phyloP scores from a whole-genome alignment of 306 rosid species.

The Nissolia schottii region DNA sequence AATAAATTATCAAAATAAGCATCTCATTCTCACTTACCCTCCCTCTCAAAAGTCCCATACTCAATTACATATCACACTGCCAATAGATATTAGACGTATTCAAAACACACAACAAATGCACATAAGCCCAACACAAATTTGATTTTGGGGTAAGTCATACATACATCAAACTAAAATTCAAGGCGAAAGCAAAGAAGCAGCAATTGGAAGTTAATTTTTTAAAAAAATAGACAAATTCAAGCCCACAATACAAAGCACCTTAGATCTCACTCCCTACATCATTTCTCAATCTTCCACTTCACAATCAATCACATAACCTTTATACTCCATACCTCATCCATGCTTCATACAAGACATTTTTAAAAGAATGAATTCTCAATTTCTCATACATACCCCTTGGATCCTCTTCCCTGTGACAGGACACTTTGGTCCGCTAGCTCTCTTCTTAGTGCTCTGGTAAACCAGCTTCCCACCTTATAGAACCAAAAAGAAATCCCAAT shows the following conservation, averaged over 20 bases:
- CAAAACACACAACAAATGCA: neutral
- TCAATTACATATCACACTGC: neutral
- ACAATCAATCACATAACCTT: too few species aligned
- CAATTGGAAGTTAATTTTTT: too few species aligned
- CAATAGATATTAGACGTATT: neutral
- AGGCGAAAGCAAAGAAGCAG: neutral
- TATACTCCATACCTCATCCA: neutral
- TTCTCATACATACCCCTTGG: constrained; percentile 77
- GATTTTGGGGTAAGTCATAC: neutral
- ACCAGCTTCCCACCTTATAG: constrained; percentile 78
- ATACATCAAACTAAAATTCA: neutral
- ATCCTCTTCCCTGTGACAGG: constrained; percentile 94
- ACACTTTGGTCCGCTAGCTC: constrained; percentile 91
- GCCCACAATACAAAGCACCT: neutral
- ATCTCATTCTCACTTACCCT: neutral
- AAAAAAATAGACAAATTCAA: neutral
- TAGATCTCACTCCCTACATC: neutral
- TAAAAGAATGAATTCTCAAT: neutral
- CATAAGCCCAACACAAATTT: neutral
- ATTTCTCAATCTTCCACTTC: too few species aligned
- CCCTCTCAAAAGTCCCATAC: neutral
- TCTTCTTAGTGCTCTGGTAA: constrained; percentile 82
- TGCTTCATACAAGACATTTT: neutral
- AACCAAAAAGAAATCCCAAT: constrained; percentile 6
- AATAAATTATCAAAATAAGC: neutral